phyloP scores from a whole-genome alignment of 768 basidiomycete genomes.

The Hygrophorus russula region DNA sequence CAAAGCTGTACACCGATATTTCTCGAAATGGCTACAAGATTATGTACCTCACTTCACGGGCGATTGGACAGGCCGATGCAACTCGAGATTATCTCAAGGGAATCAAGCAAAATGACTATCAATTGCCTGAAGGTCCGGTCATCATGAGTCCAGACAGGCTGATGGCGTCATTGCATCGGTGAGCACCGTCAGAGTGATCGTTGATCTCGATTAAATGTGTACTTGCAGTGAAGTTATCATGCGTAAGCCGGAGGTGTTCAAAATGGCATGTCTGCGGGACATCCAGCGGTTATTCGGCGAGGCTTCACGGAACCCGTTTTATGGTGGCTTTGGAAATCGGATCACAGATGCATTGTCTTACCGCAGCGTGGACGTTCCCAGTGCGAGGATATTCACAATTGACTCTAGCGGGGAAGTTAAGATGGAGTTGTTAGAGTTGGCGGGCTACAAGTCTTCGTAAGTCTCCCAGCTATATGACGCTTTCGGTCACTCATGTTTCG shows the following conservation, averaged over 20 bases:
- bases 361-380: constrained; percentile 88
- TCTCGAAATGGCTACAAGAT: constrained; percentile 93
- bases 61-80: constrained; percentile 96
- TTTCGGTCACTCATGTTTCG: constrained; percentile 1
- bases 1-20: constrained; percentile 95
- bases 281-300: constrained; percentile 86
- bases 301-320: constrained; percentile 67
- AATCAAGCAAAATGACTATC: constrained; percentile 92
- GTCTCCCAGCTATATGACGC: constrained; percentile 14
- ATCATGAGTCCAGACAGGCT: constrained; percentile 97
- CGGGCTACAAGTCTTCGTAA: constrained; percentile 93
- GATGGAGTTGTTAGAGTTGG: constrained; percentile 91
- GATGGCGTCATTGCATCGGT: constrained; percentile 93
- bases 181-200: constrained; percentile 11
- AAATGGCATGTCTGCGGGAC: constrained; percentile 97
- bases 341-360: constrained; percentile 99
- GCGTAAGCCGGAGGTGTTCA: constrained; percentile 99
- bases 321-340: constrained; percentile 95
- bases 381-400: constrained; percentile 93
- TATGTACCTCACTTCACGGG: constrained; percentile 93
- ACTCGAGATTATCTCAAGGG: constrained; percentile 91
- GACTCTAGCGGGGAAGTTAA: constrained; percentile 93
- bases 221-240: constrained; percentile 84
- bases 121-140: constrained; percentile 95
- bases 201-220: not conserved